Conservation (phyloP, 495 filamentous ascomycete genomes). For the Aspergillus leporis region DNA sequence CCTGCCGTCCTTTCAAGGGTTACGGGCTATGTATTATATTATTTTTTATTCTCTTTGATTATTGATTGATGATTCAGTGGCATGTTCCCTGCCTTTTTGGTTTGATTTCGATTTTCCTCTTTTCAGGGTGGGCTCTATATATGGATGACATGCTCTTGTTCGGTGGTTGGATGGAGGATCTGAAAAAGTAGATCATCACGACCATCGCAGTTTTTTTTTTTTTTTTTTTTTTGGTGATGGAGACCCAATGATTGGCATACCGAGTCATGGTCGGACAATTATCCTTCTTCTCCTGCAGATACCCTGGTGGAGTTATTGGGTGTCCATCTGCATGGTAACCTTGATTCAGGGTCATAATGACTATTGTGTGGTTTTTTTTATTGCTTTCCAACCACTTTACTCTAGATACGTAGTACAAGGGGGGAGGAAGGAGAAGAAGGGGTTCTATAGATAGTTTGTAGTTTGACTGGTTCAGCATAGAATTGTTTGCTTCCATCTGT, state of each 20-base stretch:
- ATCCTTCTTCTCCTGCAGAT: conserved; percentile 1
- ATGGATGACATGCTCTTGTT: too few species aligned
- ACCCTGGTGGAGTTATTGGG: conserved; percentile 1
- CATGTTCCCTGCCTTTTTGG: neutral
- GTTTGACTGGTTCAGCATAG: neutral
- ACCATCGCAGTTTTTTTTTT: neutral
- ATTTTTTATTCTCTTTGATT: neutral
- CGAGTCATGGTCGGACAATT: conserved; percentile 1
- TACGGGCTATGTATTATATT: neutral
- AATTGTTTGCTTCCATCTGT: neutral
- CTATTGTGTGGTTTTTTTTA: neutral
- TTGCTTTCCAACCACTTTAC: neutral
- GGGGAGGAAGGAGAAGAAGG: neutral
- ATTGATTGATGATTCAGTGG: neutral
- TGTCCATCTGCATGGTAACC: neutral
- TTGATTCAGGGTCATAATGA: neutral
- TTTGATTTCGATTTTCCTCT: conserved; percentile 5
- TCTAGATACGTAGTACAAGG: too few species aligned
- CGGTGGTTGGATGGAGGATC: neutral
- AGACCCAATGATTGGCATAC: neutral
- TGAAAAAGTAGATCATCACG: neutral
- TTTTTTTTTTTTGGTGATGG: neutral
- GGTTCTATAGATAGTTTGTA: neutral
- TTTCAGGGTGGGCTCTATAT: neutral
- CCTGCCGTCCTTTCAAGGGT: neutral